Evolutionary conservation across 2,329 filamentous ascomycete genomes (phyloP), one percentile per base, ranked within the genome.

Genomic region (Penicillium sp.): DNA sequence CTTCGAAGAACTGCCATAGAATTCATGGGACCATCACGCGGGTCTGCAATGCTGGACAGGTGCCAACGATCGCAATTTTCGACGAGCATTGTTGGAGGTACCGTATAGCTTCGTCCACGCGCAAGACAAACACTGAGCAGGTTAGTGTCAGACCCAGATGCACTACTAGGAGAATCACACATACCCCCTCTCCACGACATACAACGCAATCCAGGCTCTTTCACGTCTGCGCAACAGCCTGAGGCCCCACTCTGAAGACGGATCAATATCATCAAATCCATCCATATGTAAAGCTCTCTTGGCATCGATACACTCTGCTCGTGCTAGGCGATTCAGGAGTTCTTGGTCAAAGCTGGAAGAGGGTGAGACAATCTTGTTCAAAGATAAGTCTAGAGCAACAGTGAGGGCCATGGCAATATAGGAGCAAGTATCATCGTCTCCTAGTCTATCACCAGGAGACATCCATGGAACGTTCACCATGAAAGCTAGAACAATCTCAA

Each of bases 381-480:
- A 71, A 1, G 84, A 88, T 9, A 91, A 66, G 65, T 91, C 88
- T 35, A 90, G 77, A 0, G 88, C 87, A 59, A 90, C 85, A 0
- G 86, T 87, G 10, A 88, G 77, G 1, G 88, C 88, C 75, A 88
- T 86, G 2, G 87, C 84, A 54, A 91, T 84, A 63, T 89, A 90
- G 42, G 84, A 82, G 57, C 87, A 89, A 0, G 88, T 89, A 65
- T 90, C 88, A 59, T 91, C 88, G 62, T 90, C 88, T 0, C 72
- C 72, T 17, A 74, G 54, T 42, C 63, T 62, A 25, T 65, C 65
- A 4, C 71, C 73, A 10, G 72, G 69, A 2, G 86, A 86, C 82
- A 90, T 89, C 88, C 88, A 91, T 0, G 88, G 88, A 7, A 91
- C 83, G 60, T 90, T 90, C 33, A 89, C 82, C 84, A 91, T 88